Evolutionary conservation across 176 grass and related monocot species (phyloP).

Genomic region (Oryza officinalis): DNA sequence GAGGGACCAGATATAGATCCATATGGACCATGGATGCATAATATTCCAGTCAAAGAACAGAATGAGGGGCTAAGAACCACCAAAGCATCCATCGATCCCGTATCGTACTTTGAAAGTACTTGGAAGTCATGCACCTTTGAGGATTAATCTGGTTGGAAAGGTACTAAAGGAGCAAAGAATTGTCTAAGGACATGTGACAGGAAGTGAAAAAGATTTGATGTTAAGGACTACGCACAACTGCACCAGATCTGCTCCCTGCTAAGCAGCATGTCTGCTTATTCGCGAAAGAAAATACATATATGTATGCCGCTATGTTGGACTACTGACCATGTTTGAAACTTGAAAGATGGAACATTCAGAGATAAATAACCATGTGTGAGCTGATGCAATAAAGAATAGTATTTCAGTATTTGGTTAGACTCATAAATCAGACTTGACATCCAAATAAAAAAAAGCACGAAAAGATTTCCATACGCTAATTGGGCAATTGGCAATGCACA

Average conservation of each 20-base stretch:
- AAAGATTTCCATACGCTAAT: neutral
- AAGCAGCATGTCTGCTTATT: conserved; percentile 14
- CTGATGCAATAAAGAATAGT: neutral
- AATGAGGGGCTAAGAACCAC: neutral
- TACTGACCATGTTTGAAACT: neutral
- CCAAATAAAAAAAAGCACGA: neutral
- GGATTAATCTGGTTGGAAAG: conserved; percentile 2
- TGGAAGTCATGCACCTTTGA: conserved; percentile 3
- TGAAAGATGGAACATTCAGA: conserved; percentile 14
- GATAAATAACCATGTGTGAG: neutral
- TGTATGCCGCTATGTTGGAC: conserved; percentile 6
- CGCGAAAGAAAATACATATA: neutral
- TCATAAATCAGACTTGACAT: neutral
- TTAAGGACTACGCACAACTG: neutral
- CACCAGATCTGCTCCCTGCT: conserved; percentile 32
- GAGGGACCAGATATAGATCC: neutral
- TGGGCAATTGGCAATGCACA: neutral
- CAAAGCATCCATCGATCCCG: neutral
- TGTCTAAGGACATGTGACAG: neutral
- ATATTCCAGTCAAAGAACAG: neutral
- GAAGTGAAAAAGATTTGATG: conserved; percentile 2
- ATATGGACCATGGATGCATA: neutral
- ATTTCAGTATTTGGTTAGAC: neutral
- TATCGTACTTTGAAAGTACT: neutral
- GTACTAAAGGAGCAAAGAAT: neutral